Base-by-base conservation (phyloP, 2,329 filamentous ascomycete species). In the Pseudogymnoascus sp. region DNA sequence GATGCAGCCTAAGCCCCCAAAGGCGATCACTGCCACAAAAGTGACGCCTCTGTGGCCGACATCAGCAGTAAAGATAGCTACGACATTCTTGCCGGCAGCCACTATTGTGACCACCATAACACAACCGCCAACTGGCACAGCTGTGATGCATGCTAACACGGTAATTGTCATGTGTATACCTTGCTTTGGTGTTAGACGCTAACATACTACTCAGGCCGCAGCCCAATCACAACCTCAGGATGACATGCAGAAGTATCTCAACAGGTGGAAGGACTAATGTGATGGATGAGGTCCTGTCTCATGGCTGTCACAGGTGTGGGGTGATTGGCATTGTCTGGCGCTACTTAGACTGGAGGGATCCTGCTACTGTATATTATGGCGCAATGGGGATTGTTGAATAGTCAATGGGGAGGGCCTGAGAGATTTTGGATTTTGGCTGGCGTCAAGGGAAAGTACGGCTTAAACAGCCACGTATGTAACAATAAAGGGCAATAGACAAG, bases 1-100 rank as follows among this genome's bases (percentile, higher is more conserved):
- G 12, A 76, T 77, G 74, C 75, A 76, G 64, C 71, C 70, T 28
- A 67, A 73, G 45, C 75, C 75, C 22, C 68, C 67, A n/a, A 73
- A 71, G 7, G 67, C 64, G 1, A 77, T 77, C 49, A 75, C 72
- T 30, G 73, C 72, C n/a, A 75, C 72, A 14, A 72, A 71, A 12
- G 71, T 70, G n/a, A 66, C 65, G 23, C 74, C 72, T 58, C 69
- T 72, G 25, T 74, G 70, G 62, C 73, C 75, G 38, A 75, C 72
- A 4, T 75, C 72, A 36, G 67, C 70, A 5, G 73, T 74, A 33
- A 62, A 63, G 7, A 64, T 75, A 12, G 75, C 73, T 25, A 72
- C 66, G 22, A 72, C 71, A 2, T 73, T 65, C 60, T 61, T 75
- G n/a, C 65, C 68, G 28, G 61, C 66, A 30, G 69, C 74, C 41